phyloP scores from a whole-genome alignment of 2,329 filamentous ascomycete species.

The Penicillium sp. region DNA sequence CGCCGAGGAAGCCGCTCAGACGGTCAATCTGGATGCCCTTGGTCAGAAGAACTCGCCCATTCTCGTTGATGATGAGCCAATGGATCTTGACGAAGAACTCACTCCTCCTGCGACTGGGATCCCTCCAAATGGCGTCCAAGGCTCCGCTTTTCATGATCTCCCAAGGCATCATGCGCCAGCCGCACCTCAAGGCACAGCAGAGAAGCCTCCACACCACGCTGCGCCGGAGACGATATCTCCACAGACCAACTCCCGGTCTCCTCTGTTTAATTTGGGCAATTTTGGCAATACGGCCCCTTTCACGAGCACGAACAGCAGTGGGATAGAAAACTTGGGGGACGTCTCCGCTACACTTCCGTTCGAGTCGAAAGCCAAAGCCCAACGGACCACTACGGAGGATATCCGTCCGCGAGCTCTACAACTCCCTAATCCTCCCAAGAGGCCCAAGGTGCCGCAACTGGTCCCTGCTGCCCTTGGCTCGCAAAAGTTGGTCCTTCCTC shows the following conservation, averaged over 20 bases:
- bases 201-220: slow-evolving; percentile 8
- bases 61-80: slow-evolving; percentile 33
- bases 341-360: slow-evolving; percentile 54
- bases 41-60: slow-evolving; percentile 12
- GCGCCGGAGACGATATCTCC: slow-evolving; percentile 4
- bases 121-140: not conserved
- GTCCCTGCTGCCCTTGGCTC: slow-evolving; percentile 24
- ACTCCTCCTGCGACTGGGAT: slow-evolving; percentile 4
- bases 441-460: slow-evolving; percentile 37
- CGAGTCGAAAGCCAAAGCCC: slow-evolving; percentile 46
- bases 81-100: slow-evolving; percentile 43
- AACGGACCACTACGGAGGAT: slow-evolving; percentile 38
- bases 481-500: slow-evolving; percentile 36
- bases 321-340: slow-evolving; percentile 50
- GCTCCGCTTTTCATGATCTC: slow-evolving; percentile 15
- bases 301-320: slow-evolving; percentile 39
- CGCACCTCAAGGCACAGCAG: slow-evolving; percentile 6
- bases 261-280: slow-evolving; percentile 45
- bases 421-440: slow-evolving; percentile 48
- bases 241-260: slow-evolving; percentile 7
- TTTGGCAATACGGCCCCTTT: slow-evolving; percentile 48
- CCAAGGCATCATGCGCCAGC: slow-evolving; percentile 10
- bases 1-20: slow-evolving; percentile 34
- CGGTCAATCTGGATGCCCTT: slow-evolving; percentile 19
- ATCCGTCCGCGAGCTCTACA: slow-evolving; percentile 36